These are phyloP conservation scores for Talaromyces sp. DNA, from an alignment of 2,329 filamentous ascomycete genomes.

Conservation along the genomic window DNA sequence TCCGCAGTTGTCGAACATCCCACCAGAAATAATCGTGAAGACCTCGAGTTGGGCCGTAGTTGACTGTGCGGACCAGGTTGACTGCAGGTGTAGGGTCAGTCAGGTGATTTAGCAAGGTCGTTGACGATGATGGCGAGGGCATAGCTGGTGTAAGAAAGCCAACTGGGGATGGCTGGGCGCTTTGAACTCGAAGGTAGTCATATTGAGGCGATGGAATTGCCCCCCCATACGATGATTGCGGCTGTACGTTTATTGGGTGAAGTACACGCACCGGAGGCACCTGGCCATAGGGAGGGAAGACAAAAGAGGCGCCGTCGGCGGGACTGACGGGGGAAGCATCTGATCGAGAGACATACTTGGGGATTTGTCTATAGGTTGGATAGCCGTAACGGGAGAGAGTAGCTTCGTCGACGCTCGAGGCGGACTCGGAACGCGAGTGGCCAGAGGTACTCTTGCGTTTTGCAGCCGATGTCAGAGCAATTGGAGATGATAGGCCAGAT, in stretches of 20 bases:
- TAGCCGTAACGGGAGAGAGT: conserved; percentile 68
- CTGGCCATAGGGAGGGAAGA: conserved; percentile 30
- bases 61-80: conserved; percentile 72
- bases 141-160: conserved; percentile 18
- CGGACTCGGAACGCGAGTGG: conserved; percentile 57
- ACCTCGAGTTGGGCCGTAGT: conserved; percentile 60
- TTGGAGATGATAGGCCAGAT: conserved; percentile 59
- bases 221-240: conserved; percentile 24
- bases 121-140: conserved; percentile 38
- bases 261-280: conserved; percentile 26
- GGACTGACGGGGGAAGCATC: conserved; percentile 36
- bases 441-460: conserved; percentile 33
- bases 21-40: conserved; percentile 85
- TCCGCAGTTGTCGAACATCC: conserved; percentile 81
- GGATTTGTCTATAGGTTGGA: conserved; percentile 76
- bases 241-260: conserved; percentile 40
- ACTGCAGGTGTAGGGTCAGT: conserved; percentile 75
- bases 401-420: conserved; percentile 60
- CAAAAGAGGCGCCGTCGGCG: conserved; percentile 34
- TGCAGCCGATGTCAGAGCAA: conserved; percentile 46
- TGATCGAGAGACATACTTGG: conserved; percentile 47
- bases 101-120: conserved; percentile 72
- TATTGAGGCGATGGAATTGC: conserved; percentile 23
- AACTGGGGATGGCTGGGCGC: conserved; percentile 22
- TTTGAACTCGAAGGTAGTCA: conserved; percentile 18